Base-by-base conservation (phyloP, 257 asterid genomes). In the Scutellaria minor region DNA sequence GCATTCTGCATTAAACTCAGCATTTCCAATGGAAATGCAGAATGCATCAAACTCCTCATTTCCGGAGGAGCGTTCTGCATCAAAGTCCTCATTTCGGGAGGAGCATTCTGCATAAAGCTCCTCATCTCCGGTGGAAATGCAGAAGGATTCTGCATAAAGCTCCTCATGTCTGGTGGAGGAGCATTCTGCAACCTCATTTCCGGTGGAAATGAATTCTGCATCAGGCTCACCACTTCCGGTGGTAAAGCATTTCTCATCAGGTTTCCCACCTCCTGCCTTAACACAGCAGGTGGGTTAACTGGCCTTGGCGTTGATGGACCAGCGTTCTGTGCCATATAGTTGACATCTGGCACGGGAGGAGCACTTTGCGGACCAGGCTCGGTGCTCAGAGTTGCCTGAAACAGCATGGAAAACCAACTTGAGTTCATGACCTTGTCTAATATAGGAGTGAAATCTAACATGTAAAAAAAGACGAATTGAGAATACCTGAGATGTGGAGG, bases 401-500 rank as follows among this genome's bases (percentile, higher is more conserved):
- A 61, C 70, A 31, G 63, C 20, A 52, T 22, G 37, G 35, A 37
- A 37, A 68, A 6, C 10, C 48, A 22, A 15, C 45, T 39, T 69
- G 12, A 75, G 13, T 58, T 40, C 73, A 52, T 47, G 67, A 9
- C 9, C 8, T 24, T 52, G 48, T 9, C 31, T 60, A 12, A 35
- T 47, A 15, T 14, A 67, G 8, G 41, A 42, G 53, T 31, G n/a
- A 22, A 64, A 67, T 13, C 22, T 15, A 31, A 35, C 31, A 54
- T 22, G 54, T 59, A 52, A 44, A 52, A 44, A 55, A 56, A 72
- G 24, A 11, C 9, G 7, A 9, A 45, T 24, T 11, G 8, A 70
- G 41, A 56, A 15, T 53, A 83, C 90, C 88, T 73, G 9, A 7
- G 79, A 66, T n/a, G 79, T n/a, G 64, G 75, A 63, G 65, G 41